phyloP scores from a whole-genome alignment of 345 rosid species.

The Sisymbrium altissimum region DNA sequence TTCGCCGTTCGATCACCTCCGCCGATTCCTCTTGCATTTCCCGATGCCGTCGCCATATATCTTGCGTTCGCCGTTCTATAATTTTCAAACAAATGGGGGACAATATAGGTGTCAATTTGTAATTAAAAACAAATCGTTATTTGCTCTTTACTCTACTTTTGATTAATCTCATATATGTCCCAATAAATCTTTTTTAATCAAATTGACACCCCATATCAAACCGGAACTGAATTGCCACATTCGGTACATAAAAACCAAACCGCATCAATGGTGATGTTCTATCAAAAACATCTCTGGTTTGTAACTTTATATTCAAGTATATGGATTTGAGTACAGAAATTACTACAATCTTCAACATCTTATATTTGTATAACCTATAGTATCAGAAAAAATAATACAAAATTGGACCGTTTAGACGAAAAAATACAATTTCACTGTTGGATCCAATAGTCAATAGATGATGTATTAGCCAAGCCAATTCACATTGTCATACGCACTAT shows the following conservation, averaged over 20 bases:
- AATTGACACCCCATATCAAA: neutral
- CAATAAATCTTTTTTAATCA: neutral
- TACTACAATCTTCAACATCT: conserved; percentile 1
- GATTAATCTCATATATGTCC: neutral
- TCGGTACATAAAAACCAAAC: neutral
- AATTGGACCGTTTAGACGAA: neutral
- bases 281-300: neutral
- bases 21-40: conserved; percentile 26
- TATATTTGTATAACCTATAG: conserved; percentile 5
- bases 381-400: neutral
- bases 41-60: conserved; percentile 30
- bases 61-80: neutral
- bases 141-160: neutral
- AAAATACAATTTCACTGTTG: no score
- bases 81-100: neutral
- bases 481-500: conserved; percentile 8
- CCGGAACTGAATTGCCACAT: neutral
- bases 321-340: neutral
- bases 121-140: neutral
- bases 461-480: neutral
- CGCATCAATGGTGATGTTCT: neutral
- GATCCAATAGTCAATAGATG: neutral
- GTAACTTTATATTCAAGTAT: neutral
- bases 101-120: neutral
- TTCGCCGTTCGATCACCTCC: conserved; percentile 62